These are phyloP conservation scores for Magnaporthiopsis incrustans DNA, from an alignment of 2,329 filamentous ascomycete species.

Conservation along the genomic window DNA sequence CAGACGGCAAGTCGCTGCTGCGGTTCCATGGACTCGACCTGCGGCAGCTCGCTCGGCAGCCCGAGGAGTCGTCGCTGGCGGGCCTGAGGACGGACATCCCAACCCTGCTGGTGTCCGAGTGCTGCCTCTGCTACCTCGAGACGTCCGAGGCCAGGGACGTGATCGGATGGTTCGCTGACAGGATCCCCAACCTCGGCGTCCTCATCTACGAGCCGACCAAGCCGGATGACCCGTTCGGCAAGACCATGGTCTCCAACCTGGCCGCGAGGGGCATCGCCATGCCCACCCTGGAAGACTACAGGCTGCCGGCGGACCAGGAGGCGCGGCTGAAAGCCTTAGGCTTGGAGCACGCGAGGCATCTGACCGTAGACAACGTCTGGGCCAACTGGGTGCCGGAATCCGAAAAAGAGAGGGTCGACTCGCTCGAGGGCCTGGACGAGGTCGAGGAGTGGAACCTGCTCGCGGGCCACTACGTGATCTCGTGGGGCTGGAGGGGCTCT, in stretches of 20 bases:
- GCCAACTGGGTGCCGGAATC: constrained; percentile 58
- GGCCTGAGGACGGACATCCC: constrained; percentile 53
- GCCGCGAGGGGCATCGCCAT: constrained; percentile 73
- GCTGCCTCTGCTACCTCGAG: constrained; percentile 85
- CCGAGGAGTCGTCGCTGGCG: constrained; percentile 17
- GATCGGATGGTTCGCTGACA: constrained; percentile 54
- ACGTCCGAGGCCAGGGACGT: constrained; percentile 55
- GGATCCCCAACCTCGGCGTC: constrained; percentile 43
- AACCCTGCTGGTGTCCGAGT: constrained; percentile 86
- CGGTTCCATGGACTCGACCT: constrained; percentile 63
- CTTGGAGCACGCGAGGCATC: constrained; percentile 40
- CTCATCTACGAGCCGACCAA: constrained; percentile 85
- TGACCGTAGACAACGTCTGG: constrained; percentile 57
- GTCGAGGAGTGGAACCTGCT: constrained; percentile 89
- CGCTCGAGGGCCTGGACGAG: constrained; percentile 84
- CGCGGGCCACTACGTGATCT: constrained; percentile 80
- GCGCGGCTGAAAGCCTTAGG: constrained; percentile 58
- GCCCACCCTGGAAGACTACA: constrained; percentile 71
- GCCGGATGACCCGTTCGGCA: constrained; percentile 78
- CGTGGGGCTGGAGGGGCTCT: constrained; percentile 71
- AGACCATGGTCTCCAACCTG: constrained; percentile 87
- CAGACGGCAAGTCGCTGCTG: constrained; percentile 21
- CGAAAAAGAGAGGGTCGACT: constrained; percentile 74
- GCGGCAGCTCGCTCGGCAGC: constrained; percentile 40
- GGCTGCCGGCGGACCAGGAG: constrained; percentile 59